Conservation (phyloP, 306 rosid genomes). For the Prunus padus region DNA sequence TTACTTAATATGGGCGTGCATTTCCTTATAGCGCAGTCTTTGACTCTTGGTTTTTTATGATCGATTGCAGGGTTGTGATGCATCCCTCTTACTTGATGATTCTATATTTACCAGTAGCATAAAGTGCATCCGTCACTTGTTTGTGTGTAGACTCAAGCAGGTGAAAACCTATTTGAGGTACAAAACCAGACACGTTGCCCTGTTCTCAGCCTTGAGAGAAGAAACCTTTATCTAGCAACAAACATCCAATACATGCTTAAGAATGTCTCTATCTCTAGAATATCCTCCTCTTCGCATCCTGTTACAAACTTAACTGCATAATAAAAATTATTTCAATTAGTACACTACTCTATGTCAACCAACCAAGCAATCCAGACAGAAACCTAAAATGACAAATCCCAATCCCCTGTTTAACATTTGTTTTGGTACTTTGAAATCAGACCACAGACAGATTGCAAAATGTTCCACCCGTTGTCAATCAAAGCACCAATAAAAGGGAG, state of each 20-base stretch:
- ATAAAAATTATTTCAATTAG: conserved; percentile 25
- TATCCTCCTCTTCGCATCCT: conserved; percentile 57
- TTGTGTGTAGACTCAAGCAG: not conserved
- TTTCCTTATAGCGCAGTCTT: no score
- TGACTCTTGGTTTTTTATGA: not conserved
- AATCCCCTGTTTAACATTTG: not conserved
- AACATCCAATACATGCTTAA: conserved; percentile 60
- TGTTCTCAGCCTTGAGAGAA: conserved; percentile 2
- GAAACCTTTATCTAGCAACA: conserved; percentile 28
- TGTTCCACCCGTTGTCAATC: no score
- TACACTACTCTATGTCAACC: not conserved
- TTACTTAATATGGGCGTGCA: no score
- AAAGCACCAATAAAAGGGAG: no score
- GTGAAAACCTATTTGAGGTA: not conserved
- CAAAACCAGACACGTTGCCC: not conserved
- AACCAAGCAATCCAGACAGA: not conserved
- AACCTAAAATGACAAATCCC: not conserved
- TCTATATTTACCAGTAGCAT: no score
- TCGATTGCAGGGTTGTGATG: conserved; percentile 57
- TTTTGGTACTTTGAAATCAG: no score
- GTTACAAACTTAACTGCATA: conserved; percentile 63
- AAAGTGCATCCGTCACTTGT: not conserved
- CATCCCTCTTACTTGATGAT: conserved; percentile 43
- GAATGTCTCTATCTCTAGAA: conserved; percentile 45
- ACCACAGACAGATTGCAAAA: no score